phyloP scores from a whole-genome alignment of 1,284 basidiomycete species.

The Thecaphora frezii region DNA sequence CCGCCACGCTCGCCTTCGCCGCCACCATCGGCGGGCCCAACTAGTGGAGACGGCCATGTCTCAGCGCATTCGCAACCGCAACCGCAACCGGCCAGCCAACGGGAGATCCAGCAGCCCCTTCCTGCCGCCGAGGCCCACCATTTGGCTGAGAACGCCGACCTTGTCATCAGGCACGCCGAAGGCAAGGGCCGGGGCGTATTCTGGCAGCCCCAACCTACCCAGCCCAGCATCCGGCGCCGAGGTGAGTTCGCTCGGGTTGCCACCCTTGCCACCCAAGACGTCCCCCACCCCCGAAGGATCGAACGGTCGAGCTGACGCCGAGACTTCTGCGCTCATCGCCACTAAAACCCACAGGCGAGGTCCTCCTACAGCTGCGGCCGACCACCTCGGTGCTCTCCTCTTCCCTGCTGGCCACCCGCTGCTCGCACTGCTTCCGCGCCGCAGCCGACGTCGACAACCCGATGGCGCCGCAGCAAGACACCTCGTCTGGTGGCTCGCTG shows the following conservation, averaged over 20 bases:
- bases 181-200: not conserved
- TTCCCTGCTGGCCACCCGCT: slow-evolving; percentile 20
- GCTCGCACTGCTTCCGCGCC: slow-evolving; percentile 23
- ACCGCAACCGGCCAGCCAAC: too few species aligned
- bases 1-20: too few species aligned
- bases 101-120: slow-evolving; percentile 6
- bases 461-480: not conserved
- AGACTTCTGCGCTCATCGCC: not conserved
- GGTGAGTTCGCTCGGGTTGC: too few species aligned
- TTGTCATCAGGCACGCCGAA: not conserved
- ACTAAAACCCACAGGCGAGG: slow-evolving; percentile 6
- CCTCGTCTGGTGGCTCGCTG: slow-evolving; percentile 4
- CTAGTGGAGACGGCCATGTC: too few species aligned
- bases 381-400: slow-evolving; percentile 25
- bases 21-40: too few species aligned
- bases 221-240: not conserved
- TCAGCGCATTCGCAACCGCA: too few species aligned
- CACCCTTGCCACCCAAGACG: too few species aligned
- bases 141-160: not conserved
- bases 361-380: slow-evolving; percentile 24
- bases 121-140: not conserved
- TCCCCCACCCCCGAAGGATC: too few species aligned
- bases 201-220: not conserved
- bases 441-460: not conserved
- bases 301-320: not conserved